A percentile compares a stretch with the other conserved stretches of the same genome.
phyloP scores from a whole-genome alignment of 129 eudicot species.

The Helianthus tuberosus region DNA sequence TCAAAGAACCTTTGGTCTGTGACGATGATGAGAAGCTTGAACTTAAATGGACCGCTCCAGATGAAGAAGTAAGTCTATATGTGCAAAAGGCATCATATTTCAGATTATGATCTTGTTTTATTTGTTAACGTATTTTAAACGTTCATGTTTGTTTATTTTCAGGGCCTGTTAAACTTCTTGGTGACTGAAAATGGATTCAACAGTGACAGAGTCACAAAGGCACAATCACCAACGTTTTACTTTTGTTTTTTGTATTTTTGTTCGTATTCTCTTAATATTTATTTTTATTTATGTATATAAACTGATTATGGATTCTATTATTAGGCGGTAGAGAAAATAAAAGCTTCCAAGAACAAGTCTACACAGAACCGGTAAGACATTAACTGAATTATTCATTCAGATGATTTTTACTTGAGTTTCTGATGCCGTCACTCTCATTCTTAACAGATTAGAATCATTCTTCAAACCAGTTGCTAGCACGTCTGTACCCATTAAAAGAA shows the following conservation, averaged over 20 bases:
- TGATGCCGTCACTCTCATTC: conserved; percentile 2
- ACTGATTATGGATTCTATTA: conserved; percentile 13
- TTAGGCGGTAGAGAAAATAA: conserved; percentile 84
- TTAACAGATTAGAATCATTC: conserved; percentile 82
- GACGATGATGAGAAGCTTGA: conserved; percentile 71
- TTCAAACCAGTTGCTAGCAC: conserved; percentile 69
- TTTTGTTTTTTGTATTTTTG: neutral
- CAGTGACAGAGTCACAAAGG: conserved; percentile 84
- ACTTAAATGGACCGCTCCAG: conserved; percentile 89
- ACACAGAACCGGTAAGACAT: conserved; percentile 80
- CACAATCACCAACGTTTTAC: conserved; percentile 7
- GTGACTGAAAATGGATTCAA: conserved; percentile 97
- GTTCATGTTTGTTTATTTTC: conserved; percentile 6
- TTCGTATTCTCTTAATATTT: neutral
- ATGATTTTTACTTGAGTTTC: conserved; percentile 9
- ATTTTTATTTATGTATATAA: neutral
- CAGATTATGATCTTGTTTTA: neutral
- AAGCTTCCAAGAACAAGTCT: conserved; percentile 88
- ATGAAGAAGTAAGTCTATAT: conserved; percentile 73
- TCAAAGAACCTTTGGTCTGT: conserved; percentile 79
- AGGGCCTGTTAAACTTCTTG: conserved; percentile 87
- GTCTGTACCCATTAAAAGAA: conserved; percentile 69
- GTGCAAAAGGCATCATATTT: neutral
- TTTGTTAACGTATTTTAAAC: neutral
- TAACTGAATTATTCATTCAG: neutral